phyloP scores from a whole-genome alignment of 1,284 basidiomycete species.

The Violaceomyces palustris region DNA sequence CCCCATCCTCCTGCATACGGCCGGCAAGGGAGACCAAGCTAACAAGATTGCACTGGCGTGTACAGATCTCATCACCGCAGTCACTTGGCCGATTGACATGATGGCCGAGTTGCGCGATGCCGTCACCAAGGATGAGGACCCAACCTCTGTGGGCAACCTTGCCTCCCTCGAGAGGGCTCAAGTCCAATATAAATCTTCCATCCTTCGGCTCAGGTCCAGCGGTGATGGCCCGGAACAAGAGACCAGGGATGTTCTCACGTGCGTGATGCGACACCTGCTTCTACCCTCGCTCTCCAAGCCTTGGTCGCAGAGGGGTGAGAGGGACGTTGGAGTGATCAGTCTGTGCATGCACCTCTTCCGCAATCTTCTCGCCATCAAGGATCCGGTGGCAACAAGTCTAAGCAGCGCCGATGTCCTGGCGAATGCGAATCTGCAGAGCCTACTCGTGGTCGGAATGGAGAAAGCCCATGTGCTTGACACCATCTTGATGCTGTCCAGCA shows the following conservation, averaged over 20 bases:
- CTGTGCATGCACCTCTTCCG: slow-evolving; percentile 52
- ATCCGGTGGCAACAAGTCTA: slow-evolving; percentile 39
- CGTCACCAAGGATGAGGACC: slow-evolving; percentile 37
- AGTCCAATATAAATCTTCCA: slow-evolving; percentile 47
- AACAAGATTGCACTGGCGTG: slow-evolving; percentile 48
- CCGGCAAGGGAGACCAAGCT: slow-evolving; percentile 32
- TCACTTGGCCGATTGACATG: slow-evolving; percentile 51
- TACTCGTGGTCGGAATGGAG: slow-evolving; percentile 39
- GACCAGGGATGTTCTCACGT: slow-evolving; percentile 33
- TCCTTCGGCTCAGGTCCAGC: slow-evolving; percentile 34
- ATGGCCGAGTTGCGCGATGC: slow-evolving; percentile 42
- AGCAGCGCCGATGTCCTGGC: slow-evolving; percentile 34
- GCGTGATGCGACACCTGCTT: slow-evolving; percentile 42
- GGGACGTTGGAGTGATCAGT: slow-evolving; percentile 43
- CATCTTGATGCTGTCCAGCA: slow-evolving; percentile 46
- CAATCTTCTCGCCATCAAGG: slow-evolving; percentile 49
- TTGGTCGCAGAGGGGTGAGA: slow-evolving; percentile 35
- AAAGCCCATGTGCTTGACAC: slow-evolving; percentile 42
- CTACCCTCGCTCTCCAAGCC: slow-evolving; percentile 44
- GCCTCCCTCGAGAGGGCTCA: slow-evolving; percentile 32
- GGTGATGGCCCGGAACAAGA: no score
- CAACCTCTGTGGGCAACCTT: slow-evolving; percentile 25
- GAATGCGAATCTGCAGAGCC: slow-evolving; percentile 44
- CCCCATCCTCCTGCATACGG: slow-evolving; percentile 47
- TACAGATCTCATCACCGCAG: slow-evolving; percentile 48